Percentiles rank a stretch among this genome's conserved stretches.
Evolutionary conservation across 768 basidiomycete species (phyloP).

Genomic region (Leccinum imitatum): DNA sequence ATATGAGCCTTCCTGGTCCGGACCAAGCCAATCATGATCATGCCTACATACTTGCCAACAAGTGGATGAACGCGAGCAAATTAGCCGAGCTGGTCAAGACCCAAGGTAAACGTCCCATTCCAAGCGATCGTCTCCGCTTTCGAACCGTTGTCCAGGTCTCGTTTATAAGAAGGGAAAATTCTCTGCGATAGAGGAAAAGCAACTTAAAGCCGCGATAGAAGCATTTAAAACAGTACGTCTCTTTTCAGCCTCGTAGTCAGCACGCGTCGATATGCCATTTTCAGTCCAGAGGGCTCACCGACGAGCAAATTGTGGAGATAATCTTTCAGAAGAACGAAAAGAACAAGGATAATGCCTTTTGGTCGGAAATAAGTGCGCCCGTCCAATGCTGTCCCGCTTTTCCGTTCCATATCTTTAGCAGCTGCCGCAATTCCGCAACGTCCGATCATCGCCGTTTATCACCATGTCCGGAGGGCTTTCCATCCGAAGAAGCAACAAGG

Average conservation of each 20-base stretch:
- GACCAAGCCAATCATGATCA: constrained; percentile 53
- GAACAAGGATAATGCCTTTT: constrained; percentile 64
- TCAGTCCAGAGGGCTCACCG: constrained; percentile 51
- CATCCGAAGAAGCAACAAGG: constrained; percentile 74
- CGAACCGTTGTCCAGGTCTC: constrained; percentile 49
- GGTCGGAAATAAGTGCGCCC: constrained; percentile 74
- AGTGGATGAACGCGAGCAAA: constrained; percentile 73
- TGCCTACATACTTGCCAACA: constrained; percentile 69
- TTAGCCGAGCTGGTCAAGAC: constrained; percentile 65
- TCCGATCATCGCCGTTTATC: constrained; percentile 82
- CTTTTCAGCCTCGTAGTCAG: background rate
- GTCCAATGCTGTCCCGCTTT: background rate
- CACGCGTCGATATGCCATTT: constrained; percentile 4
- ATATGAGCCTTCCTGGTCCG: constrained; percentile 42
- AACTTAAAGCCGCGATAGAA: constrained; percentile 63
- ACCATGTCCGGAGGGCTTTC: constrained; percentile 67
- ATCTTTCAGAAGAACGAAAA: constrained; percentile 70
- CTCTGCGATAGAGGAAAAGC: constrained; percentile 72
- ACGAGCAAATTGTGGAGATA: constrained; percentile 57
- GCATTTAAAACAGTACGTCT: constrained; percentile 54
- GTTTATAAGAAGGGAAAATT: constrained; percentile 89
- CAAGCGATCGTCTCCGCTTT: constrained; percentile 1
- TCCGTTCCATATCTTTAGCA: constrained; percentile 30
- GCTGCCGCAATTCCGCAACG: constrained; percentile 71
- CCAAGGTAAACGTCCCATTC: constrained; percentile 48